Conservation (phyloP, 1,284 basidiomycete genomes). For the Anthracocystis setariae region DNA sequence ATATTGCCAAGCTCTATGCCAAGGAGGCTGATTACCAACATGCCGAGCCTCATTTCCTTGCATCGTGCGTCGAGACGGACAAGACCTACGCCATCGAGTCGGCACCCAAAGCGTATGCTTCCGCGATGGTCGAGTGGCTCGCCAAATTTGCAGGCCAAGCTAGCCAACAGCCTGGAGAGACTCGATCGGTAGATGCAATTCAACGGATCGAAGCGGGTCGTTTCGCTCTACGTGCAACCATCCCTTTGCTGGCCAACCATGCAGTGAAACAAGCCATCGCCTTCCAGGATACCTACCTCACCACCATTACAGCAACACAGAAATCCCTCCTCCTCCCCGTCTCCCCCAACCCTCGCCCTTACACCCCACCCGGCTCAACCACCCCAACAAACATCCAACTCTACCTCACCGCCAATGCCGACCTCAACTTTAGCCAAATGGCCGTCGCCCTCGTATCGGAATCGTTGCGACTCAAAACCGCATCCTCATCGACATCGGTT, state of each 20-base stretch:
- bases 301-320: conserved; percentile 35
- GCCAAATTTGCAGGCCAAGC: conserved; percentile 33
- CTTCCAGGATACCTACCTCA: conserved; percentile 53
- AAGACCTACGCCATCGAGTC: conserved; percentile 33
- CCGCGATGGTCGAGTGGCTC: conserved; percentile 60
- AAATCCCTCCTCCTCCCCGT: conserved; percentile 60
- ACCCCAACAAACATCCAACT: conserved; percentile 37
- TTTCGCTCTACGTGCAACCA: conserved; percentile 50
- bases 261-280: conserved; percentile 22
- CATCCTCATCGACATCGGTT: background rate
- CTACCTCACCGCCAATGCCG: conserved; percentile 60
- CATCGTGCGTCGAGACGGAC: conserved; percentile 34
- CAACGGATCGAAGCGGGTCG: conserved; percentile 54
- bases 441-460: conserved; percentile 54
- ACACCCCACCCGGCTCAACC: conserved; percentile 48
- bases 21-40: conserved; percentile 37
- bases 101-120: conserved; percentile 47
- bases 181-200: conserved; percentile 26
- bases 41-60: conserved; percentile 58
- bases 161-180: conserved; percentile 37
- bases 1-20: conserved; percentile 55
- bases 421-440: conserved; percentile 64
- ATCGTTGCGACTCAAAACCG: conserved; percentile 12
- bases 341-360: conserved; percentile 63
- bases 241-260: conserved; percentile 47